Evolutionary conservation across 129 eudicot species (phyloP).

Genomic region (Centrapalus pauciflorus): DNA sequence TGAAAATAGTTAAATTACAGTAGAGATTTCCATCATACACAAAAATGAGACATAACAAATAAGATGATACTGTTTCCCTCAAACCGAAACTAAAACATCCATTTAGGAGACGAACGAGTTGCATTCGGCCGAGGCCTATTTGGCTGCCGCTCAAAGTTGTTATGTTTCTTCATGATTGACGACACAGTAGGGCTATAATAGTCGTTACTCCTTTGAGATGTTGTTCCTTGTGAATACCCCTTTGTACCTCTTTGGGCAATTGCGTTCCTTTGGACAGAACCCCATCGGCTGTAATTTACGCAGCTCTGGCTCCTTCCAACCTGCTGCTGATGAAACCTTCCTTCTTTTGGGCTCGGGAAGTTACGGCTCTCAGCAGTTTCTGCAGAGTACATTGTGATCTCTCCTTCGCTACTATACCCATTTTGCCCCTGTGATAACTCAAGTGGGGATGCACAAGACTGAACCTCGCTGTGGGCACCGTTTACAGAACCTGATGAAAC

Average conservation of each 20-base stretch:
- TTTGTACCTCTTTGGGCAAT: conserved; percentile 59
- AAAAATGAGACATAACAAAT: conserved; percentile 13
- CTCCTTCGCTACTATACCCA: conserved; percentile 79
- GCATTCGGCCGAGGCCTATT: conserved; percentile 42
- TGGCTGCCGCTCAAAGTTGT: conserved; percentile 44
- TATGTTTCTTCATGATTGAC: conserved; percentile 87
- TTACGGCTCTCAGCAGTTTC: conserved; percentile 94
- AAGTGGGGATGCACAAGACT: conserved; percentile 52
- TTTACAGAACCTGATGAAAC: conserved; percentile 63
- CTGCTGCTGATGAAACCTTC: conserved; percentile 38
- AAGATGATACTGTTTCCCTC: conserved; percentile 20
- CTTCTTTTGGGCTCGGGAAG: conserved; percentile 57
- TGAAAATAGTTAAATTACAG: conserved; percentile 26
- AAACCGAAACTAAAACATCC: conserved; percentile 46
- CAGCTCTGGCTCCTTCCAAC: conserved; percentile 94
- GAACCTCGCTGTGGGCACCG: conserved; percentile 62
- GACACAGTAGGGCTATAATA: conserved; percentile 89
- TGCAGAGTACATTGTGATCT: conserved; percentile 91
- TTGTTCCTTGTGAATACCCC: conserved; percentile 69
- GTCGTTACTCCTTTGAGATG: conserved; percentile 88
- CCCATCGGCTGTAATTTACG: conserved; percentile 70
- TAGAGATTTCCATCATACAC: conserved; percentile 12
- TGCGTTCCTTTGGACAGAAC: conserved; percentile 47
- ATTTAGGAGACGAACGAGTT: conserved; percentile 77
- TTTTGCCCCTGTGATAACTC: conserved; percentile 35